A percentile compares a stretch with the other conserved stretches of the same genome.
Evolutionary conservation across 2,329 filamentous ascomycete genomes (phyloP).

Genomic region (Arthrobotrys entomopaga): DNA sequence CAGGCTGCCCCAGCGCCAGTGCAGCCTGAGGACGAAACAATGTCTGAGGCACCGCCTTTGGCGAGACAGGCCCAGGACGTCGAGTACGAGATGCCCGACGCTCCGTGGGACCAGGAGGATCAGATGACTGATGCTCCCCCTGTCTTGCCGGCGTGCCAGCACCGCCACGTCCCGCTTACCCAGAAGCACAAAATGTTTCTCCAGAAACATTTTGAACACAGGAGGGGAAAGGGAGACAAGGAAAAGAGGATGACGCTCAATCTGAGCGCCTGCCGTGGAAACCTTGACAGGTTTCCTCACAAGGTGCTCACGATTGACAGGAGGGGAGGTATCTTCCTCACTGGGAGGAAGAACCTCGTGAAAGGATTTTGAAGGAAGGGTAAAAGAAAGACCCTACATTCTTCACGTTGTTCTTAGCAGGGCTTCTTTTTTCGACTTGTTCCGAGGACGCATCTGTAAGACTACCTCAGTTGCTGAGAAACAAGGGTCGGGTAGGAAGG

Average conservation of each 20-base stretch:
- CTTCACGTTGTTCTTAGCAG: no score
- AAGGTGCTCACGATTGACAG: constrained; percentile 34
- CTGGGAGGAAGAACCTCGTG: constrained; percentile 20
- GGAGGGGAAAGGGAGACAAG: constrained; percentile 16
- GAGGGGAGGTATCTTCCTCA: constrained; percentile 12
- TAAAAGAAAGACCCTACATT: no score
- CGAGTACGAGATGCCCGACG: constrained; percentile 37
- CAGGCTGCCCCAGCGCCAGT: constrained; percentile 19
- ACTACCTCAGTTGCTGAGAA: constrained; percentile 30
- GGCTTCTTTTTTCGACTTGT: constrained; percentile 4
- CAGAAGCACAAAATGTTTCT: constrained; percentile 31
- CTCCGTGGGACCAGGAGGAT: constrained; percentile 17
- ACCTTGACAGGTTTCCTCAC: constrained; percentile 26
- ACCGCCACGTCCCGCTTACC: constrained; percentile 21
- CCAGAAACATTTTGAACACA: constrained; percentile 13
- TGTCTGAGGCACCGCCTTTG: constrained; percentile 22
- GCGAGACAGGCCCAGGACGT: constrained; percentile 5
- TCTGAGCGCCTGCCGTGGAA: background rate
- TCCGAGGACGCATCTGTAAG: constrained; percentile 35
- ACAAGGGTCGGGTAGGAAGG: constrained; percentile 41
- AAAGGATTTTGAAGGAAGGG: no score
- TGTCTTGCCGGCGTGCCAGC: background rate
- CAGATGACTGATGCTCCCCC: constrained; percentile 34
- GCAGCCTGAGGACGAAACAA: constrained; percentile 4
- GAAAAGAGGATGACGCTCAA: constrained; percentile 49